Evolutionary conservation across 805 yeast genomes (phyloP), one percentile per base, ranked within the genome.

Genomic region (Yamadazyma ubonensis): DNA sequence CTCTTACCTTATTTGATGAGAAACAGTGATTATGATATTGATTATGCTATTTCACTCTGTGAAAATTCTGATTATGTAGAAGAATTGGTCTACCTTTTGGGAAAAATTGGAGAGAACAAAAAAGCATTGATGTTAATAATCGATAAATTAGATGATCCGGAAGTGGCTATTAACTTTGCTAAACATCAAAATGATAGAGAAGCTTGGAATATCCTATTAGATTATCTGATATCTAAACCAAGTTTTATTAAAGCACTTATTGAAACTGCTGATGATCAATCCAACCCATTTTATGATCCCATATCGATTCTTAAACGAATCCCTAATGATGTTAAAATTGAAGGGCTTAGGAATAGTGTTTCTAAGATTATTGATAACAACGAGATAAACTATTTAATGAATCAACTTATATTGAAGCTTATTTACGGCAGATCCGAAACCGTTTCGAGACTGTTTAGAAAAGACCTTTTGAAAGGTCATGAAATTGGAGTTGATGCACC

Each of bases 61-160:
- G 79, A 80, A 44, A 43, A 56, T 8, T 64, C 71, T 16, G 70
- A 71, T 1, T 71, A 75, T 29, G 72, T 71, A 29, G 78, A 82
- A 29, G 98, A 91, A 53, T 67, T 89, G 29, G 95, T 93, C 0
- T 89, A 79, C 53, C 61, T 93, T 21, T 71, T 87, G 45, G 95
- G 96, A 4, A 78, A 79, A 51, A 81, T 86, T 18, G 98, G 99
- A 1, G 85, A 86, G 49, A 79, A 81, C 41, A 74, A 73, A 45
- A 75, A 78, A 45, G 98, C 98, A 0, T 63, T 91, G 51, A 74
- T 70, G 42, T 66, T 93, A 30, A 88, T 93, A 11, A 79, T 89
- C 28, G 83, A 86, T 47, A 75, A 86, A 50, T 63, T 90, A 37
- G 73, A 82, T 39, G 93, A 91, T 55, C 91, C 96, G 0, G 74